These are phyloP conservation scores for Bipolaris oryzae DNA, from an alignment of 2,329 filamentous ascomycete species.

Conservation along the genomic window DNA sequence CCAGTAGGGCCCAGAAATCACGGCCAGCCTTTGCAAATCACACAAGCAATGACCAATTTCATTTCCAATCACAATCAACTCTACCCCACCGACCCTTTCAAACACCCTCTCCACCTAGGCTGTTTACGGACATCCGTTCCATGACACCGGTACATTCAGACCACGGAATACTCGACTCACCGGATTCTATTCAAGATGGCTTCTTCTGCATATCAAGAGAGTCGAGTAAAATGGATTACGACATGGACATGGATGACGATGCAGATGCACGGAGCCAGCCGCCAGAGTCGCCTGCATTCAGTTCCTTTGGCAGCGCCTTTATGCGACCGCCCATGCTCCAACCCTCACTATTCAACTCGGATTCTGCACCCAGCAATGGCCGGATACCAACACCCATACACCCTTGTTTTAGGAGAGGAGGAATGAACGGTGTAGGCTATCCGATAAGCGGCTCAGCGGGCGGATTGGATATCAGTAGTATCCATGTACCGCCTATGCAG, in stretches of 20 bases:
- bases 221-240: slow-evolving; percentile 32
- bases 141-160: slow-evolving; percentile 42
- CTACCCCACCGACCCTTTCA: slow-evolving; percentile 32
- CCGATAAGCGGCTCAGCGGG: slow-evolving; percentile 39
- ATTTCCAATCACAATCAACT: slow-evolving; percentile 24
- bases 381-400: slow-evolving; percentile 51
- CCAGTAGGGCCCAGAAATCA: slow-evolving; percentile 33
- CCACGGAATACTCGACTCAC: slow-evolving; percentile 33
- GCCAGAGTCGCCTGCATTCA: slow-evolving; percentile 41
- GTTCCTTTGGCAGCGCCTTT: slow-evolving; percentile 32
- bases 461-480: slow-evolving; percentile 23
- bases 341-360: slow-evolving; percentile 33
- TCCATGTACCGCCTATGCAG: slow-evolving; percentile 21
- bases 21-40: slow-evolving; percentile 31
- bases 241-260: slow-evolving; percentile 49
- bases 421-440: slow-evolving; percentile 37
- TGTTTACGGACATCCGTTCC: slow-evolving; percentile 32
- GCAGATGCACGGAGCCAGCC: slow-evolving; percentile 44
- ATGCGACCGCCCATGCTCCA: slow-evolving; percentile 45
- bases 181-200: slow-evolving; percentile 24
- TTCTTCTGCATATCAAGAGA: slow-evolving; percentile 29
- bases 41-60: slow-evolving; percentile 24
- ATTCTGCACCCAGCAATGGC: slow-evolving; percentile 27
- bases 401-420: slow-evolving; percentile 41
- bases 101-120: slow-evolving; percentile 37